These are phyloP conservation scores for Paspalum vaginatum DNA, from an alignment of 176 grass and related monocot species.

Conservation along the genomic window DNA sequence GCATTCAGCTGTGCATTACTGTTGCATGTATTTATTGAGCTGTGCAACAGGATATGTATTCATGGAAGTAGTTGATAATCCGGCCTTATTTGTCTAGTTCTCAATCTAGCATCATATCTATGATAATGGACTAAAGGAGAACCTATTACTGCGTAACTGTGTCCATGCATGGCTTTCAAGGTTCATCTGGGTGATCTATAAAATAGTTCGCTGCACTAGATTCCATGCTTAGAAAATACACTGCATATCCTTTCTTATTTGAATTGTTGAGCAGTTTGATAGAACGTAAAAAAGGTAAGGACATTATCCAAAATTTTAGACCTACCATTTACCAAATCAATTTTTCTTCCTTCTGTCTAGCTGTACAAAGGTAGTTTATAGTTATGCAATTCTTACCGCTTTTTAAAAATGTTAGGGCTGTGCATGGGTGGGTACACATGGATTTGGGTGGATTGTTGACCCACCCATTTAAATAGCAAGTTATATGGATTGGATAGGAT, in stretches of 20 bases:
- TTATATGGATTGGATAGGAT: too few species aligned
- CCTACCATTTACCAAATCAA: background rate
- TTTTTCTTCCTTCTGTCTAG: background rate
- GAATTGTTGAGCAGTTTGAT: slow-evolving; percentile 20
- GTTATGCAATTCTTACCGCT: background rate
- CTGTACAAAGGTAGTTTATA: background rate
- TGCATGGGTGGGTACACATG: too few species aligned
- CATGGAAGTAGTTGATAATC: slow-evolving; percentile 14
- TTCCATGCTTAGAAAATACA: slow-evolving; percentile 8
- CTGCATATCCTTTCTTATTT: slow-evolving; percentile 20
- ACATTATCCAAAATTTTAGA: slow-evolving; percentile 27
- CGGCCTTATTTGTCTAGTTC: background rate
- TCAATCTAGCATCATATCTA: background rate
- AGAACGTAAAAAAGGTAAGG: slow-evolving; percentile 1
- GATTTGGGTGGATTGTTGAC: too few species aligned
- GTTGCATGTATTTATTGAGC: slow-evolving; percentile 3
- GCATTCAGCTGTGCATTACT: slow-evolving; percentile 33
- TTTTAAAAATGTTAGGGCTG: background rate
- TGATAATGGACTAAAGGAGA: background rate
- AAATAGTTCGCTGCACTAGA: slow-evolving; percentile 1
- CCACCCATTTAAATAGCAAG: too few species aligned
- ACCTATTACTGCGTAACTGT: slow-evolving; percentile 6
- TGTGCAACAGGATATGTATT: slow-evolving; percentile 15
- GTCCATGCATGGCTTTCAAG: background rate
- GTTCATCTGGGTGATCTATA: background rate